These are phyloP conservation scores for Ustilago cynodontis DNA, from an alignment of 1,284 basidiomycete species.

Conservation along the genomic window DNA sequence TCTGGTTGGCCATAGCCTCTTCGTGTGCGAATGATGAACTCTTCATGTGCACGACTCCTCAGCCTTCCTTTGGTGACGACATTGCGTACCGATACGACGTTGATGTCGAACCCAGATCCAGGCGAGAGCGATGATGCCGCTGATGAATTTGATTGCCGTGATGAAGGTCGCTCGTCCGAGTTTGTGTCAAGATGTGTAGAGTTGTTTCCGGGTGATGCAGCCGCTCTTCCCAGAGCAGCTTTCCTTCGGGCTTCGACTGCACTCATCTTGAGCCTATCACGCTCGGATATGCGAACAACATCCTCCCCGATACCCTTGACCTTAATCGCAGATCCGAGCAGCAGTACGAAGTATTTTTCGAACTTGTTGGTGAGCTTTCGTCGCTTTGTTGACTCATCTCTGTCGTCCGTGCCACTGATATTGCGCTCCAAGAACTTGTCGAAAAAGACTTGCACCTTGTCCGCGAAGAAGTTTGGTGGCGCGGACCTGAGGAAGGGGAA, in stretches of 20 bases:
- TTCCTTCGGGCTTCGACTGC: slow-evolving; percentile 56
- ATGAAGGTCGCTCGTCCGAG: slow-evolving; percentile 2
- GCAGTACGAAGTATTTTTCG: slow-evolving; percentile 57
- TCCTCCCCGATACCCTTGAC: slow-evolving; percentile 59
- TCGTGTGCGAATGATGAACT: slow-evolving; percentile 92
- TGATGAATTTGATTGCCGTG: neutral
- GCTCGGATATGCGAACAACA: slow-evolving; percentile 62
- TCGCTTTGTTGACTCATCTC: slow-evolving; percentile 58
- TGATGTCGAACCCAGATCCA: slow-evolving; percentile 55
- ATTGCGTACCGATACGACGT: slow-evolving; percentile 65
- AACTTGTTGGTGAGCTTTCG: slow-evolving; percentile 52
- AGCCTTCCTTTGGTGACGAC: slow-evolving; percentile 58
- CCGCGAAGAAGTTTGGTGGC: slow-evolving; percentile 67
- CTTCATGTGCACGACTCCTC: slow-evolving; percentile 70
- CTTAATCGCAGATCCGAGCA: slow-evolving; percentile 62
- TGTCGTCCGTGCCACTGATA: slow-evolving; percentile 58
- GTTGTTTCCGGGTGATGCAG: slow-evolving; percentile 7
- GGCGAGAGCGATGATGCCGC: neutral
- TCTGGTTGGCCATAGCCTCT: slow-evolving; percentile 77
- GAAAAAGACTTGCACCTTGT: slow-evolving; percentile 68
- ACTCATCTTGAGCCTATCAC: slow-evolving; percentile 55
- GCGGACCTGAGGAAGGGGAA: slow-evolving; percentile 67
- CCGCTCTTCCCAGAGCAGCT: slow-evolving; percentile 48
- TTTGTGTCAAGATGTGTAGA: neutral
- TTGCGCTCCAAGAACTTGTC: slow-evolving; percentile 65